These are phyloP conservation scores for Pleurotus tuber-regium DNA, from an alignment of 768 basidiomycete genomes.

Conservation along the genomic window DNA sequence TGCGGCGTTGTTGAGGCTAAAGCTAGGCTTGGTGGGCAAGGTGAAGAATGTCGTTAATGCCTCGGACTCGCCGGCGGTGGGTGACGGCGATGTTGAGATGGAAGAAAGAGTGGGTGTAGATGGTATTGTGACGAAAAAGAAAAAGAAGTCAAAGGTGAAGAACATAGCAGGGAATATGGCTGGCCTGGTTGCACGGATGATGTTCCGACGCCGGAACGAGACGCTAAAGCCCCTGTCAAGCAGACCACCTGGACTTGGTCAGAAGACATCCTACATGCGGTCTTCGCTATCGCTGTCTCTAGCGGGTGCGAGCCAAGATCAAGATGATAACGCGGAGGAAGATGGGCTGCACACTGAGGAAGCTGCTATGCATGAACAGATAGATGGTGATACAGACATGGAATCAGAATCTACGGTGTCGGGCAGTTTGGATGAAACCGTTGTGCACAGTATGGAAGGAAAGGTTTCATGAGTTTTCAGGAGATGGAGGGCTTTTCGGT, in stretches of 20 bases:
- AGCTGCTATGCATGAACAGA: background rate
- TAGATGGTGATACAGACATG: background rate
- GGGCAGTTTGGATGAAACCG: too few relatives aligned
- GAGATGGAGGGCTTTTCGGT: background rate
- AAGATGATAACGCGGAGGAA: background rate
- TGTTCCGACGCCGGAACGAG: constrained; percentile 17
- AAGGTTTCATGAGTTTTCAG: background rate
- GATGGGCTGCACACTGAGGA: background rate
- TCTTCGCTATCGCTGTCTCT: background rate
- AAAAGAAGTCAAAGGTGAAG: constrained; percentile 10
- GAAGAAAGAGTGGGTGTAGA: background rate
- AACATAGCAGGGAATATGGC: constrained; percentile 14
- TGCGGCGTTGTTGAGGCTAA: constrained; percentile 52
- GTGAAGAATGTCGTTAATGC: background rate
- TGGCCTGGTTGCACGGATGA: constrained; percentile 19
- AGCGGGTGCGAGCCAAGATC: background rate
- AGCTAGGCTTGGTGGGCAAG: constrained; percentile 28
- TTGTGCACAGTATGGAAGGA: background rate
- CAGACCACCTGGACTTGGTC: background rate
- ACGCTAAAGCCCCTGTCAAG: constrained; percentile 7
- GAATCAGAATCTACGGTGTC: too few relatives aligned
- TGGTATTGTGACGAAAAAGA: constrained; percentile 4
- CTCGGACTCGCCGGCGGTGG: background rate
- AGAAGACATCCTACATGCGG: background rate
- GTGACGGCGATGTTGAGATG: background rate